A percentile compares a stretch with the other conserved stretches of the same genome.
Evolutionary conservation across 208 protist genomes (phyloP).

Genomic region (Leishmania martiniquensis): DNA sequence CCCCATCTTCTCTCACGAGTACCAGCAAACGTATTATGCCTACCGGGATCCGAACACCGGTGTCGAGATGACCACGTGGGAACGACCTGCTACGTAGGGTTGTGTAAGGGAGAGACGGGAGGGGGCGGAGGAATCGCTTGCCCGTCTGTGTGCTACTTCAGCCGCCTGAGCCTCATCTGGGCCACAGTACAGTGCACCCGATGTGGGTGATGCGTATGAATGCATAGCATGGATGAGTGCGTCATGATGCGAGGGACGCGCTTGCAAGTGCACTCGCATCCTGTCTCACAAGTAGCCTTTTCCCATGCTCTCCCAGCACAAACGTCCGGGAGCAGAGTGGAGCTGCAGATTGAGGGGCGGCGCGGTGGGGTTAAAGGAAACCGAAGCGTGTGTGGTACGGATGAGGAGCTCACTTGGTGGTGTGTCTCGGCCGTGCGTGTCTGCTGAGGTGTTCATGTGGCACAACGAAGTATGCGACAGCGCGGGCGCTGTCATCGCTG

Average conservation of each 20-base stretch:
- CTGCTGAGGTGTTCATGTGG: not conserved
- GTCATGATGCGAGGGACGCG: not conserved
- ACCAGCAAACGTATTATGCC: conserved; percentile 75
- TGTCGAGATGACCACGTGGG: conserved; percentile 70
- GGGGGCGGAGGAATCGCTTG: not conserved
- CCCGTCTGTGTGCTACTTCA: not conserved
- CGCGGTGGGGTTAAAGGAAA: not conserved
- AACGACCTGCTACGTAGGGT: conserved; percentile 17
- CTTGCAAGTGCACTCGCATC: not conserved
- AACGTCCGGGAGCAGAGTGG: not conserved
- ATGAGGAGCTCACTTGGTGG: not conserved
- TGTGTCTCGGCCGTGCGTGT: not conserved
- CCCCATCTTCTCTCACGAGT: conserved; percentile 68
- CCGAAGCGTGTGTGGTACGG: not conserved
- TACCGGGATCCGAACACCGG: conserved; percentile 59
- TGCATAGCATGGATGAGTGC: too few species aligned
- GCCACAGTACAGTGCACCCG: not conserved
- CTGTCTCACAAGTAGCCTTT: not conserved
- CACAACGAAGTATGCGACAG: not conserved
- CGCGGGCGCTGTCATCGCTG: not conserved
- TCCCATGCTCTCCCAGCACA: not conserved
- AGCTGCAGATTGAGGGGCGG: not conserved
- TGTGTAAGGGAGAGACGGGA: not conserved
- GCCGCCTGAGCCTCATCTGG: not conserved
- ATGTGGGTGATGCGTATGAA: not conserved